Evolutionary conservation across 306 rosid species (phyloP).

Genomic region (Prosopis cineraria): DNA sequence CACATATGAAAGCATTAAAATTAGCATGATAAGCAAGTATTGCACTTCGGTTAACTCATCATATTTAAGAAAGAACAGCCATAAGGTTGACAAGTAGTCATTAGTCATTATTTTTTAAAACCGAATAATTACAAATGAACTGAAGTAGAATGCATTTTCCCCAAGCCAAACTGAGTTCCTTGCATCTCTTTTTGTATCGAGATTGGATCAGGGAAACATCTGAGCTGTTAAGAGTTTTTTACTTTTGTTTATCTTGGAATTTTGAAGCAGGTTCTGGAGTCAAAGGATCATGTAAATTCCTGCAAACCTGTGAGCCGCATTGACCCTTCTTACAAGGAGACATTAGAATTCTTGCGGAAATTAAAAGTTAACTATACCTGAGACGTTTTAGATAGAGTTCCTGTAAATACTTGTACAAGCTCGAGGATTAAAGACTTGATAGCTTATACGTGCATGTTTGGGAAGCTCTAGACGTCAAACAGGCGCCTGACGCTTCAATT

Average conservation of each 20-base stretch:
- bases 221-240: not conserved
- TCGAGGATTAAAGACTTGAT: conserved; percentile 25
- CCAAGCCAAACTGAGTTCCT: not conserved
- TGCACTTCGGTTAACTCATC: not conserved
- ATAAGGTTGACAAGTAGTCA: not conserved
- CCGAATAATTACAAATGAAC: not conserved
- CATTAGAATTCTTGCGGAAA: conserved; percentile 73
- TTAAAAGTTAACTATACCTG: conserved; percentile 49
- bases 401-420: conserved; percentile 26
- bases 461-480: conserved; percentile 16
- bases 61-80: not conserved
- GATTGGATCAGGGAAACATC: not conserved
- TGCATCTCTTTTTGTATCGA: not conserved
- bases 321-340: conserved; percentile 87
- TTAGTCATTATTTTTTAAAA: not conserved
- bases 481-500: not conserved
- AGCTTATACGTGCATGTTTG: not conserved
- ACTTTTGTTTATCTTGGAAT: conserved; percentile 21
- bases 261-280: conserved; percentile 81
- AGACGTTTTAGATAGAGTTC: not conserved
- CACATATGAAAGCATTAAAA: not conserved
- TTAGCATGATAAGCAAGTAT: not conserved
- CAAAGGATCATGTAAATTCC: conserved; percentile 93
- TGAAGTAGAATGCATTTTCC: not conserved
- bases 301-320: conserved; percentile 81